Base-by-base conservation (phyloP, 805 yeast species). In the Scheffersomyces ergatensis region DNA sequence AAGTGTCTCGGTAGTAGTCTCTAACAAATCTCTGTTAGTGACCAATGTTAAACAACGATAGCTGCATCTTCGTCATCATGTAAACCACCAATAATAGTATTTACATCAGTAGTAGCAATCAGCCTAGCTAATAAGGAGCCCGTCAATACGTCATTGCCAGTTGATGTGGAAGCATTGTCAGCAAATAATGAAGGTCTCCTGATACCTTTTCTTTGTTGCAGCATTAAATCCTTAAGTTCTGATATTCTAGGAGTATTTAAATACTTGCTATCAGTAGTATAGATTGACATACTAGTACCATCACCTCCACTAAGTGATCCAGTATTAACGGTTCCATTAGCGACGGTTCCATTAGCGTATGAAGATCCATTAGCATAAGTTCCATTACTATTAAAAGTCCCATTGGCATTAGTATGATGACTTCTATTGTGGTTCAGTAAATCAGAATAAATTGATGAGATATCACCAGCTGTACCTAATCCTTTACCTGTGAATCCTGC, bases 381-480 rank as follows among this genome's bases (percentile, higher is more conserved):
- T 29, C 32, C 32, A 29, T 29, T 8, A 29, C 32, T 29, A 29
- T 29, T 29, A 15, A 29, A 33, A 5, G 26, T 16, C 25, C 26
- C 25, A 19, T 43, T 23, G 7, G 42, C 39, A 34, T 42, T 42
- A 17, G 18, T 14, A 29, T 15, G 17, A 14, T n/a, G 13, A 14
- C 13, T n/a, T 5, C 15, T 14, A 29, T 29, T 29, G 18, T 50
- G 48, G 18, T 39, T 39, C 31, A 48, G 40, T 17, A 57, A 32
- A 6, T 66, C 73, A 2, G 71, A 64, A 40, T 67, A 70, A 34
- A 69, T 69, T 3, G 72, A 65, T 5, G 63, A 54, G 17, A 69
- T 69, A 43, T 69, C 75, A 29, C 62, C 61, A 11, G 66, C 63
- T n/a, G 57, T 64, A 11, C 75, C 75, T 31, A 69, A 47, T 1